A percentile compares a stretch with the other conserved stretches of the same genome.
Evolutionary conservation across 2,329 filamentous ascomycete species (phyloP).

Genomic region (Lasiodiplodia gonubiensis): DNA sequence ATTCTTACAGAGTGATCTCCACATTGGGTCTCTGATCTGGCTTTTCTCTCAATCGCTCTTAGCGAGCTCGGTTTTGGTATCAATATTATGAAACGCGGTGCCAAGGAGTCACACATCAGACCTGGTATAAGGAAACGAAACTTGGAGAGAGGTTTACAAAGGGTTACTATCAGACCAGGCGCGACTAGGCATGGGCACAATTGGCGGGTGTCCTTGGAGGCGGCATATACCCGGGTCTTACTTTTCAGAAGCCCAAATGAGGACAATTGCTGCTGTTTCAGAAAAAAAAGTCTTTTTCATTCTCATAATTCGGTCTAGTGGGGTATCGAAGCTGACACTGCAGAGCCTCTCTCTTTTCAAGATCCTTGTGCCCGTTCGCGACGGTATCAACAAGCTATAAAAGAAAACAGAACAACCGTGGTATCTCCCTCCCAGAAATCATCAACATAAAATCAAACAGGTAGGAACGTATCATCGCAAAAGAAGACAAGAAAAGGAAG

Average conservation of each 20-base stretch:
- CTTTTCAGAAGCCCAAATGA: background rate
- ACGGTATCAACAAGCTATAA: background rate
- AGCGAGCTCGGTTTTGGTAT: background rate
- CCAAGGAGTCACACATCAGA: background rate
- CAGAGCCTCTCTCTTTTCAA: background rate
- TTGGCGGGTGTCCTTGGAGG: background rate
- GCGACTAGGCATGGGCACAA: constrained; percentile 1
- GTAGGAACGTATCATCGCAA: background rate
- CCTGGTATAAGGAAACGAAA: background rate
- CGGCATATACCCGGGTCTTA: constrained; percentile 1
- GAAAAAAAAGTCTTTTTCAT: background rate
- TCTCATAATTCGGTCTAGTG: background rate
- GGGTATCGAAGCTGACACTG: constrained; percentile 19
- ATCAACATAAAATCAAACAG: background rate
- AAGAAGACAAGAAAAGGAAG: background rate
- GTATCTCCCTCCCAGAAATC: constrained; percentile 1
- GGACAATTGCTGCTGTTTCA: constrained; percentile 10
- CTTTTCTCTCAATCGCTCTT: background rate
- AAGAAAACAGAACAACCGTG: background rate
- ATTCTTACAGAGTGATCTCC: background rate
- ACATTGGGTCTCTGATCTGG: background rate
- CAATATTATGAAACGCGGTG: background rate
- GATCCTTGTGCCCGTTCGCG: background rate
- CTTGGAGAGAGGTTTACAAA: background rate
- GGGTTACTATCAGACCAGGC: background rate